Evolutionary conservation across 768 basidiomycete species (phyloP), one percentile per base, ranked within the genome.

Genomic region (Termitomyces sp.): DNA sequence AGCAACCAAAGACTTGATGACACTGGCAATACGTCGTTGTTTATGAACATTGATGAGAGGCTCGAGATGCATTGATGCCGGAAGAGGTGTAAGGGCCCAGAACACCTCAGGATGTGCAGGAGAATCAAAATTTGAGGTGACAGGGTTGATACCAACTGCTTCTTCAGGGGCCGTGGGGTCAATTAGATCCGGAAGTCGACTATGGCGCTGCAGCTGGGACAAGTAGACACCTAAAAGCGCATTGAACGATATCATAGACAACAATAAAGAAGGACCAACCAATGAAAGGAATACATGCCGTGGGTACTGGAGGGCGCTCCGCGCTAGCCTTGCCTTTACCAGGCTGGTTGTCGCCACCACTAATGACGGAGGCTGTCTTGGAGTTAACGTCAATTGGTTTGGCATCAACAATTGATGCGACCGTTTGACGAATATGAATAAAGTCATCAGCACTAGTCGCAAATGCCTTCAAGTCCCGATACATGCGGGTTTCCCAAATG

Each of bases 1-100:
- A 10, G 87, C 85, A 8, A 93, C 89, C 56, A 93, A 74, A 7
- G 83, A 80, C 70, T 92, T 91, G 74, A 93, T 89, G 44, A 91
- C 86, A 16, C 81, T 82, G 10, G 92, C 90, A 55, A 91, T 89
- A 64, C 87, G 74, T 38, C 92, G 84, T 68, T 94, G 92, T 72
- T 94, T 93, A 72, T 93, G 90, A 6, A 94, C 87, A 68, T 93
- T 94, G 74, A 94, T 91, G 59, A 94, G 72, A 4, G 92, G 91
- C 66, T 93, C 91, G 32, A 94, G 81, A 61, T 87, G 83, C 78
- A 93, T 90, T n/a, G 82, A 81, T 1, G 83, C 68, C 0, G 91
- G 92, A 4, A 93, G 82, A 8, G 87, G 81, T 3, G 85, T 79
- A 6, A 94, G 79, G 13, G 85, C 78, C 0, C 84, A 78, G 70